A percentile compares a stretch with the other conserved stretches of the same genome.
Conservation (phyloP, 345 rosid species). For the Chamaenerion angustifolium region DNA sequence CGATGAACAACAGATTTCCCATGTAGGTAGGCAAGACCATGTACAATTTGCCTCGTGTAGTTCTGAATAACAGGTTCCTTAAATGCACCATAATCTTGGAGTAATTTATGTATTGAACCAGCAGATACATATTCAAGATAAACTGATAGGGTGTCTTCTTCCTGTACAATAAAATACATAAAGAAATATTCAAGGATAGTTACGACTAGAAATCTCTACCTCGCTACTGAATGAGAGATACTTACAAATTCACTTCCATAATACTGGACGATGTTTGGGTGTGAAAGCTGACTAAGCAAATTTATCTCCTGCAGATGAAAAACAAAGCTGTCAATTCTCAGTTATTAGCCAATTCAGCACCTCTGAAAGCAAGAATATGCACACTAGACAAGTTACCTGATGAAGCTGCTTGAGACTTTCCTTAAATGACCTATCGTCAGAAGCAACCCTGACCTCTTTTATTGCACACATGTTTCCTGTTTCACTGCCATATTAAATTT, state of each 20-base stretch:
- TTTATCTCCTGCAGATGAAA: slow-evolving; percentile 8
- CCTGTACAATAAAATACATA: neutral
- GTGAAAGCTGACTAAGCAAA: slow-evolving; percentile 11
- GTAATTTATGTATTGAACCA: slow-evolving; percentile 8
- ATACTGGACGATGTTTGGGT: slow-evolving; percentile 13
- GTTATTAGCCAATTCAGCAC: neutral
- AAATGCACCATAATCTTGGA: slow-evolving; percentile 7
- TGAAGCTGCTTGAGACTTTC: slow-evolving; percentile 8
- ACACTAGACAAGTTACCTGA: slow-evolving; percentile 2
- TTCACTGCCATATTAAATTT: slow-evolving; percentile 4
- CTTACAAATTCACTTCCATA: slow-evolving; percentile 11
- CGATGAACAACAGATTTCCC: slow-evolving; percentile 5
- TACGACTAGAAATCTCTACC: no score
- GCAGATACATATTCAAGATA: slow-evolving; percentile 10
- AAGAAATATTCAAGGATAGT: no score
- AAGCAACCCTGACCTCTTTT: slow-evolving; percentile 5
- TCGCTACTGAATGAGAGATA: neutral
- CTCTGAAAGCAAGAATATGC: neutral
- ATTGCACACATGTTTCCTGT: slow-evolving; percentile 6
- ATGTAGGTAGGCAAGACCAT: slow-evolving; percentile 11
- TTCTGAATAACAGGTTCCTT: slow-evolving; percentile 7
- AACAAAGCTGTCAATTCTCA: neutral
- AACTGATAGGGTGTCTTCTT: slow-evolving; percentile 8
- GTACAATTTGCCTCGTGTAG: slow-evolving; percentile 6
- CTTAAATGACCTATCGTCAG: slow-evolving; percentile 6